Evolutionary conservation across 805 yeast species (phyloP).

Genomic region (Wickerhamomyces bisporus): DNA sequence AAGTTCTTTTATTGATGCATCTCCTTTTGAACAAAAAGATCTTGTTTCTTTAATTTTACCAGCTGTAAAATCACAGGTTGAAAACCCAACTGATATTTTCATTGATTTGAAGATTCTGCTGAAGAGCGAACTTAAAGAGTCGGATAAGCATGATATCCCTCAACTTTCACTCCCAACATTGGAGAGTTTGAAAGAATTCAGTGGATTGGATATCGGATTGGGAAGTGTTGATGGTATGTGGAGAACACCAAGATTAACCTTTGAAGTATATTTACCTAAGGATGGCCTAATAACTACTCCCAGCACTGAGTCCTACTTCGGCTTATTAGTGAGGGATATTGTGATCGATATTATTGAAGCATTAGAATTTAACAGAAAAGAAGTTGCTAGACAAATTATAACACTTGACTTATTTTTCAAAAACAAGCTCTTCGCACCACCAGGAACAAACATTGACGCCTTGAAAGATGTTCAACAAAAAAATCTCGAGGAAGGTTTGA

Average conservation of each 20-base stretch:
- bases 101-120: constrained; percentile 28
- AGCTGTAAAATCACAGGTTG: constrained; percentile 32
- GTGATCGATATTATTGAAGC: constrained; percentile 69
- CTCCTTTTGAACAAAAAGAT: constrained; percentile 48
- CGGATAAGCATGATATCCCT: constrained; percentile 17
- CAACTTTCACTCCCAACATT: constrained; percentile 30
- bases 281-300: constrained; percentile 66
- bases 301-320: constrained; percentile 41
- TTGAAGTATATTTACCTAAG: constrained; percentile 54
- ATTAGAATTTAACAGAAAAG: constrained; percentile 84
- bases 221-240: constrained; percentile 64
- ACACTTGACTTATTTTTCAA: constrained; percentile 69
- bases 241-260: constrained; percentile 54
- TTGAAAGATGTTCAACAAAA: constrained; percentile 40
- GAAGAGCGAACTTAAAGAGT: constrained; percentile 10
- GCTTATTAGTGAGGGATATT: constrained; percentile 68
- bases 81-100: constrained; percentile 23
- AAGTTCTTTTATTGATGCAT: constrained; percentile 20
- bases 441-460: constrained; percentile 76
- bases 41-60: constrained; percentile 48
- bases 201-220: constrained; percentile 30
- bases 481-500: constrained; percentile 28
- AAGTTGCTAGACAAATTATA: constrained; percentile 78
- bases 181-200: constrained; percentile 28
- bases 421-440: constrained; percentile 56